phyloP scores from a whole-genome alignment of 306 rosid genomes.

The Dalbergia oliveri region DNA sequence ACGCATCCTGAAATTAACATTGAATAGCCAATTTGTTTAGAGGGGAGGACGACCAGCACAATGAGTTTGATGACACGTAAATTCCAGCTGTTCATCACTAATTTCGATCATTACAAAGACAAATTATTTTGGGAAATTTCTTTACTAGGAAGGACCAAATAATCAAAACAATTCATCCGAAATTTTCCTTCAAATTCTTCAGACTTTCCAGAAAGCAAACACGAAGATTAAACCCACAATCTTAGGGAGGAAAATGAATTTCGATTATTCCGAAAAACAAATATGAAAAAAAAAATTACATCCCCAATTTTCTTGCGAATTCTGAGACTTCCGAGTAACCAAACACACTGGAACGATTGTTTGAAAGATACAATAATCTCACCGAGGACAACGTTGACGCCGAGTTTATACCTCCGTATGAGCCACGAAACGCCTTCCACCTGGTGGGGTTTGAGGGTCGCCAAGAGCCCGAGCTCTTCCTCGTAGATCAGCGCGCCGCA shows the following conservation, averaged over 20 bases:
- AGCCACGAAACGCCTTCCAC: constrained; percentile 94
- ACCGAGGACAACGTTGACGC: constrained; percentile 95
- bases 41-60: too few relatives aligned
- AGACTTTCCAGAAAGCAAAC: constrained; percentile 31
- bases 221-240: constrained; percentile 9
- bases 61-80: too few relatives aligned
- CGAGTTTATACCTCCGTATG: constrained; percentile 74
- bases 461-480: constrained; percentile 70
- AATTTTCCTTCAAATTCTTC: background rate
- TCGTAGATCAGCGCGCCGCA: constrained; percentile 41
- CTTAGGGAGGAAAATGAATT: constrained; percentile 43
- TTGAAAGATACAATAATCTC: constrained; percentile 25
- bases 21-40: too few relatives aligned
- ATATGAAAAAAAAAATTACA: background rate
- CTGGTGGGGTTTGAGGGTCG: constrained; percentile 84
- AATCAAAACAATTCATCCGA: too few relatives aligned
- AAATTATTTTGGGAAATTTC: too few relatives aligned
- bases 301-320: background rate
- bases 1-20: too few relatives aligned
- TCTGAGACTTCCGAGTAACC: background rate
- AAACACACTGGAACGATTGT: constrained; percentile 21
- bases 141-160: too few relatives aligned
- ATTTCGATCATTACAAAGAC: too few relatives aligned
- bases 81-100: too few relatives aligned
- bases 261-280: background rate